phyloP scores from a whole-genome alignment of 768 basidiomycete species.

The Trametes coccinea region DNA sequence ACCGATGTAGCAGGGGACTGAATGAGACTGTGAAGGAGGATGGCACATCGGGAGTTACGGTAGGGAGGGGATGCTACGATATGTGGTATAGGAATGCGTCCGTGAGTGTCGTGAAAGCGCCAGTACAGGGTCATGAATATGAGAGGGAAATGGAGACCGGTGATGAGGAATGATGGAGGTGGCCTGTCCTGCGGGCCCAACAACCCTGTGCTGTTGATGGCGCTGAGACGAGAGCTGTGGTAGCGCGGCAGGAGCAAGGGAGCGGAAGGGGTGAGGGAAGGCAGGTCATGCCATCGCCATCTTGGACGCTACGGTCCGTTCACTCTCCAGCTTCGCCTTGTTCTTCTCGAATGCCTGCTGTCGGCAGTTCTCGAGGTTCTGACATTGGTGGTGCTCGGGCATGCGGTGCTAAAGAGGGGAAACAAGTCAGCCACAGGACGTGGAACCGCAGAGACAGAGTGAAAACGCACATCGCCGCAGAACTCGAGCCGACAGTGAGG shows the following conservation, averaged over 20 bases:
- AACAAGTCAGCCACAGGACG: conserved; percentile 20
- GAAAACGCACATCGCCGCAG: conserved; percentile 66
- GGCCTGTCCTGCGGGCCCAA: conserved; percentile 22
- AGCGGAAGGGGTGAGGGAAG: conserved; percentile 16
- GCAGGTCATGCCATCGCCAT: conserved; percentile 68
- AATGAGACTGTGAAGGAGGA: conserved; percentile 6
- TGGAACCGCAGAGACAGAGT: not conserved
- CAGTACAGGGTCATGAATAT: conserved; percentile 17
- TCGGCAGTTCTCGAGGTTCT: conserved; percentile 79
- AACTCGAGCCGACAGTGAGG: conserved; percentile 77
- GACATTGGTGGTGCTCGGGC: conserved; percentile 86
- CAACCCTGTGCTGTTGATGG: conserved; percentile 8
- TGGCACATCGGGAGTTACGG: conserved; percentile 23
- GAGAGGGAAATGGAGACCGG: conserved; percentile 16
- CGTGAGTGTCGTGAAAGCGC: conserved; percentile 31
- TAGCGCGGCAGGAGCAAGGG: conserved; percentile 7
- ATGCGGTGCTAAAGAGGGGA: conserved; percentile 67
- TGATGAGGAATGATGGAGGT: conserved; percentile 8
- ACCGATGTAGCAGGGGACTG: conserved; percentile 13
- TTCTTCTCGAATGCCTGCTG: conserved; percentile 88
- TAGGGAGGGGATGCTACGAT: conserved; percentile 13
- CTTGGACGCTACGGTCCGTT: conserved; percentile 85
- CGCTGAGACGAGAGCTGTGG: conserved; percentile 11
- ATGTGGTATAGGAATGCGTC: conserved; percentile 29
- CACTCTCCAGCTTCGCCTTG: conserved; percentile 85